Base-by-base conservation (phyloP, 225 moss, liverwort and hornwort genomes). In the Pleurozium schreberi region DNA sequence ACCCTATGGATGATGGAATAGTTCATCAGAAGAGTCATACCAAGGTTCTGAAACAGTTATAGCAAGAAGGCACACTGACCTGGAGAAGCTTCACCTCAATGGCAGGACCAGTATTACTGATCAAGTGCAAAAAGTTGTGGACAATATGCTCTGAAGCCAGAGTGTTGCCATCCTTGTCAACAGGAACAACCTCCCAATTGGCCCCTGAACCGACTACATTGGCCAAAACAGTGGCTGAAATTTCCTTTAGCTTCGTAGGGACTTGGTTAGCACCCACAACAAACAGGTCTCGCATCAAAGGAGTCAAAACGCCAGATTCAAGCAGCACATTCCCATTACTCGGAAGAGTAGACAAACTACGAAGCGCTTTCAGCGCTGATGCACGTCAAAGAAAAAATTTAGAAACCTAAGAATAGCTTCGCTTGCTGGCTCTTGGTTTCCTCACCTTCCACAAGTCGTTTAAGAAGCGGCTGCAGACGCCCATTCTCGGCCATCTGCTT, bases 401-500 rank as follows among this genome's bases (percentile, higher is more conserved):
- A 88, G 65, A 15, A 75, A 40, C 28, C 43, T 50, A 80, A 59
- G 60, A 45, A 62, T 65, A 20, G 10, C 58, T 63, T 75, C 82
- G 11, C 60, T 83, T 34, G 52, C 42, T 70, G 52, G 42, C 55
- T 83, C 87, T 75, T 38, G 75, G 47, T 53, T 84, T 34, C 74
- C 89, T 90, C 81, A 93, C 95, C 95, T 93, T 92, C 89, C 86
- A 95, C 92, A 57, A 95, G 94, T 80, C 94, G 87, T 80, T 93
- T 89, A 27, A 95, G 94, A 83, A 94, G 92, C 75, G 95, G 95
- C 86, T 95, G 94, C 84, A 95, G 93, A 18, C 95, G 94, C 58
- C 95, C 95, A 75, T 93, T 95, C 90, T 95, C 95, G 20, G 95
- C 95, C 95, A 95, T 95, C 90, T 94, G 92, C 91, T 88, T 93